Conservation (phyloP, 306 rosid species). For the Cajanus cajan region DNA sequence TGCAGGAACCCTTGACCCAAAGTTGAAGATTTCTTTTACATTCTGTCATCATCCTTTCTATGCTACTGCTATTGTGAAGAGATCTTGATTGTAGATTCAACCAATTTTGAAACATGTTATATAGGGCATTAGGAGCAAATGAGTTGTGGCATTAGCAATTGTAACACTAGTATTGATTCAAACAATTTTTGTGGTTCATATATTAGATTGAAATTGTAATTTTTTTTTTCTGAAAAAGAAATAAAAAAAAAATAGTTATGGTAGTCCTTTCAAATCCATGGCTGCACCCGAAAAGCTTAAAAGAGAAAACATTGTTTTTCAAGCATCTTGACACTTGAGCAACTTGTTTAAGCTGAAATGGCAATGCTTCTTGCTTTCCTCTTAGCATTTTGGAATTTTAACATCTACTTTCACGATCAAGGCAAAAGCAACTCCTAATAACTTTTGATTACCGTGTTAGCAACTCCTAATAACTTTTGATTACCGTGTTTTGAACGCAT, state of each 20-base stretch:
- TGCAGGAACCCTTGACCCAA: conserved; percentile 66
- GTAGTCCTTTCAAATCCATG: not conserved
- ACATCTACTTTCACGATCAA: too few relatives aligned
- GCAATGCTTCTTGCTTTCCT: not conserved
- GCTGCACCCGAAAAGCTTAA: not conserved
- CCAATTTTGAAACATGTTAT: conserved; percentile 52
- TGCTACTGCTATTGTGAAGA: conserved; percentile 80
- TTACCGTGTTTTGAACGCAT: too few relatives aligned
- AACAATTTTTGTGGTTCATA: conserved; percentile 41
- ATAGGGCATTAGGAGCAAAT: conserved; percentile 40
- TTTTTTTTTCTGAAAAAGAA: conserved; percentile 37
- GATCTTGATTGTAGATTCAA: conserved; percentile 58
- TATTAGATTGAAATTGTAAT: conserved; percentile 46
- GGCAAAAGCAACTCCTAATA: too few relatives aligned
- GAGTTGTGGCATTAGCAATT: conserved; percentile 40
- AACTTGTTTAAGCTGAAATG: not conserved
- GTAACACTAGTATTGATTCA: conserved; percentile 41
- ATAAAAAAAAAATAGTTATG: conserved; percentile 20
- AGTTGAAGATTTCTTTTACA: conserved; percentile 73
- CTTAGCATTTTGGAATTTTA: not conserved
- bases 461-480: too few relatives aligned
- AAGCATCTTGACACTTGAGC: not conserved
- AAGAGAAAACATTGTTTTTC: not conserved
- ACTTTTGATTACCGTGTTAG: too few relatives aligned
- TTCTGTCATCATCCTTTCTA: conserved; percentile 84